phyloP scores from a whole-genome alignment of 1,284 basidiomycete genomes.

The Macrocystidia cucumis region DNA sequence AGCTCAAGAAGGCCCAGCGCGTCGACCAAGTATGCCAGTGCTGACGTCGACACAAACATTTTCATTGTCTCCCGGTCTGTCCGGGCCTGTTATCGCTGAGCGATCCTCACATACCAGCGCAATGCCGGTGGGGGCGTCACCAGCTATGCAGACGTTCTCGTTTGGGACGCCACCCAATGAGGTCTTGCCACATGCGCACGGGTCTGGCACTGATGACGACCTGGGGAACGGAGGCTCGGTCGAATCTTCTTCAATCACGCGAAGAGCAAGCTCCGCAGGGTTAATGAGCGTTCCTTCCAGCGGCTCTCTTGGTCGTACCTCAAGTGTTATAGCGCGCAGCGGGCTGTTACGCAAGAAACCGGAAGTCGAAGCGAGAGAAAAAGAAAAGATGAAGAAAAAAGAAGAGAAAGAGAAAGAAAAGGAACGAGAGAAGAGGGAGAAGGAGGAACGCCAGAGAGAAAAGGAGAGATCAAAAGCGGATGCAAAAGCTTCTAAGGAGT shows the following conservation, averaged over 20 bases:
- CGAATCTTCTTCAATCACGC: slow-evolving; percentile 5
- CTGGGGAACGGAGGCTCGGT: slow-evolving; percentile 4
- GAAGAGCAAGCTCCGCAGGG: slow-evolving; percentile 13
- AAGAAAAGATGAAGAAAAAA: slow-evolving; percentile 8
- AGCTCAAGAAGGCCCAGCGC: slow-evolving; percentile 8
- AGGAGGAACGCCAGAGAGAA: slow-evolving; percentile 9
- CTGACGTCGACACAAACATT: slow-evolving; percentile 12
- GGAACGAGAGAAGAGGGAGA: slow-evolving; percentile 13
- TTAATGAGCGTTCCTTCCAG: slow-evolving; percentile 5
- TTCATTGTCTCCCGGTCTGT: slow-evolving; percentile 3
- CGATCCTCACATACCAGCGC: slow-evolving; percentile 3
- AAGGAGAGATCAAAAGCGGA: slow-evolving; percentile 5
- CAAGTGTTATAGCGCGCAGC: slow-evolving; percentile 10
- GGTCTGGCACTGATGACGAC: slow-evolving; percentile 3
- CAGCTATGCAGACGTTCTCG: background rate
- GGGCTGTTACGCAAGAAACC: slow-evolving; percentile 2
- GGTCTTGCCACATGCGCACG: background rate
- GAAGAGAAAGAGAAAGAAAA: slow-evolving; percentile 11
- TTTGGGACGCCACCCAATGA: background rate
- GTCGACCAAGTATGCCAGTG: slow-evolving; percentile 22
- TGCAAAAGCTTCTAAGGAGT: slow-evolving; percentile 16
- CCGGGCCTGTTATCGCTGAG: slow-evolving; percentile 2
- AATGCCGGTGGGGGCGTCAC: slow-evolving; percentile 5
- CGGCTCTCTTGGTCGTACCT: slow-evolving; percentile 11
- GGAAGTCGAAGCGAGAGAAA: slow-evolving; percentile 1